These are phyloP conservation scores for Venturiaceae sp. DNA, from an alignment of 2,329 filamentous ascomycete species.

Conservation along the genomic window DNA sequence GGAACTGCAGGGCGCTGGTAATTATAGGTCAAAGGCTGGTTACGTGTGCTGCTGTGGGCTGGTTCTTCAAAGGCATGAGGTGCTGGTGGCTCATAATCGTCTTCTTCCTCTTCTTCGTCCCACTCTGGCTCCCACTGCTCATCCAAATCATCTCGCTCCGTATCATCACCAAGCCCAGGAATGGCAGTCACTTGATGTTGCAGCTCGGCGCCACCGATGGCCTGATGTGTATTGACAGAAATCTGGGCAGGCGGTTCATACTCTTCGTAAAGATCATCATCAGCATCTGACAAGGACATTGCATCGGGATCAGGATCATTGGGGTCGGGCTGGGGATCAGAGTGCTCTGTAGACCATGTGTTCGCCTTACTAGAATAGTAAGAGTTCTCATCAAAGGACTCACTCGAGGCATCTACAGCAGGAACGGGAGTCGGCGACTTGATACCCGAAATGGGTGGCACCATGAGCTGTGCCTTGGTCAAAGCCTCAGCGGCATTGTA, in stretches of 20 bases:
- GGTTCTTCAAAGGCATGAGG: conserved; percentile 8
- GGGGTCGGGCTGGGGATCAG: conserved; percentile 2
- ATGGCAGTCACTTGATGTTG: neutral
- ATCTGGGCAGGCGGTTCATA: conserved; percentile 6
- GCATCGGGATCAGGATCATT: conserved; percentile 5
- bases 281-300: conserved; percentile 6
- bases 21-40: neutral
- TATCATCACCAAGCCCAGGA: neutral
- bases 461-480: neutral
- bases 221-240: neutral
- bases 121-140: conserved; percentile 7
- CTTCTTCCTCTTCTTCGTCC: conserved; percentile 20
- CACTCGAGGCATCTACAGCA: conserved; percentile 56
- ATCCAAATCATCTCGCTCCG: neutral
- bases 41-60: neutral
- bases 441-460: conserved; percentile 47
- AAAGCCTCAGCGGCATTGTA: neutral
- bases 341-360: conserved; percentile 56
- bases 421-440: conserved; percentile 28
- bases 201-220: neutral
- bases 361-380: conserved; percentile 90
- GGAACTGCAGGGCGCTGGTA: neutral
- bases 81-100: conserved; percentile 22
- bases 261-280: conserved; percentile 1
- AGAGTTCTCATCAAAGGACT: conserved; percentile 86